Evolutionary conservation across 2,329 filamentous ascomycete species (phyloP), one percentile per base, ranked within the genome.

Genomic region (Penicillium sp.): DNA sequence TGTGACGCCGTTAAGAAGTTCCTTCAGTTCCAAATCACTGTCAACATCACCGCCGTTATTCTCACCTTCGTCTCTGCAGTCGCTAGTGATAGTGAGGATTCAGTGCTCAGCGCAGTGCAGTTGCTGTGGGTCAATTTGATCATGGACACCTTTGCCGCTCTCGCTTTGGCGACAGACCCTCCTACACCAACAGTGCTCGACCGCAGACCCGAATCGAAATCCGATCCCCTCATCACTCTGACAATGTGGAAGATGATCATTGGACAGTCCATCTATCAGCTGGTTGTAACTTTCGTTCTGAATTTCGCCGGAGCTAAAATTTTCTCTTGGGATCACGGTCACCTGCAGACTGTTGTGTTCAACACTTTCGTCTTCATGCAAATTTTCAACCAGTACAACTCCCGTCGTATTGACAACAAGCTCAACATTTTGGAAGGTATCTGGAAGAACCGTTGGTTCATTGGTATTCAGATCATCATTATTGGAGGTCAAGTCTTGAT

Each of bases 1-100:
- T 90, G 90, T 68, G 88, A 91, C 68, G 86, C 88, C 2, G 88
- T 90, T 66, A 90, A 90, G 78, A 87, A 87, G 60, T 91, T 91
- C 73, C 78, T 91, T 50, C 78, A 75, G 64, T 78, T 78, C 55
- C 75, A 78, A 69, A 71, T 78, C 44, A 78, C 75, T 0, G 86
- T 88, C 70, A 88, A 88, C 67, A 86, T 88, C 59, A 88, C 86
- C 5, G 86, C 86, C 2, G 85, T 88, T 16, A 70, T 87, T 23
- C 79, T 88, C 9, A 86, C 86, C 0, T 87, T 88, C 53, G 77
- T 87, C 60, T 84, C 85, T 2, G 84, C 86, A 3, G 82, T 88
- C 46, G 81, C 84, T 9, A 81, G 79, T 55, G 70, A 75, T 6
- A 75, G 82, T 11, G 81, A 82, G 73, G 72, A 81, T 44, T 84